phyloP scores from a whole-genome alignment of 805 yeast genomes.

The Nakazawaea ernobii region DNA sequence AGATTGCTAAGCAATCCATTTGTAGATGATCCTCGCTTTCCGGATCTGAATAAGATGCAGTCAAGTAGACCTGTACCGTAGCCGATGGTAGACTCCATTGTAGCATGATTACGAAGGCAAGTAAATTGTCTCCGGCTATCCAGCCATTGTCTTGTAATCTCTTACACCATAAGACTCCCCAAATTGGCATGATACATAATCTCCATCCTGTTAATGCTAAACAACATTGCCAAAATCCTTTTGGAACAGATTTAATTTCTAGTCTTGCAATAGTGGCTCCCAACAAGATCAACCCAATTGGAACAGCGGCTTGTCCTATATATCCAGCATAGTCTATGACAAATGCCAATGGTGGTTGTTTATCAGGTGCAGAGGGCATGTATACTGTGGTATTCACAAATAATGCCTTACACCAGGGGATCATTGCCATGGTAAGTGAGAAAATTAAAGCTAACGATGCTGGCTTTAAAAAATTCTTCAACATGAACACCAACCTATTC shows the following conservation, averaged over 20 bases:
- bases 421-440: constrained; percentile 42
- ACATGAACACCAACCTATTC: constrained; percentile 23
- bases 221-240: constrained; percentile 55
- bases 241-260: constrained; percentile 37
- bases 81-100: constrained; percentile 53
- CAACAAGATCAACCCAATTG: constrained; percentile 44
- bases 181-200: constrained; percentile 42
- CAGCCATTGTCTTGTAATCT: constrained; percentile 42
- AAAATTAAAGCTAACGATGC: constrained; percentile 39
- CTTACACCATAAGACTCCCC: constrained; percentile 45
- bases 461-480: constrained; percentile 45
- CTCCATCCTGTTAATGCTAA: constrained; percentile 35
- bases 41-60: constrained; percentile 52
- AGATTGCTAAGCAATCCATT: constrained; percentile 51
- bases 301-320: constrained; percentile 48
- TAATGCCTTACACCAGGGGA: constrained; percentile 48
- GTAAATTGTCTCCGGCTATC: constrained; percentile 32
- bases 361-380: constrained; percentile 39
- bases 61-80: constrained; percentile 52
- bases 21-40: constrained; percentile 41
- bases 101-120: constrained; percentile 38
- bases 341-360: constrained; percentile 49
- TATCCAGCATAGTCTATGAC: constrained; percentile 43
- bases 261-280: constrained; percentile 52
- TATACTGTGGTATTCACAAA: constrained; percentile 28